Percentiles rank a stretch among this genome's conserved stretches.
These are phyloP conservation scores for Colletotrichum horii DNA, from an alignment of 2,329 filamentous ascomycete species.

Conservation along the genomic window DNA sequence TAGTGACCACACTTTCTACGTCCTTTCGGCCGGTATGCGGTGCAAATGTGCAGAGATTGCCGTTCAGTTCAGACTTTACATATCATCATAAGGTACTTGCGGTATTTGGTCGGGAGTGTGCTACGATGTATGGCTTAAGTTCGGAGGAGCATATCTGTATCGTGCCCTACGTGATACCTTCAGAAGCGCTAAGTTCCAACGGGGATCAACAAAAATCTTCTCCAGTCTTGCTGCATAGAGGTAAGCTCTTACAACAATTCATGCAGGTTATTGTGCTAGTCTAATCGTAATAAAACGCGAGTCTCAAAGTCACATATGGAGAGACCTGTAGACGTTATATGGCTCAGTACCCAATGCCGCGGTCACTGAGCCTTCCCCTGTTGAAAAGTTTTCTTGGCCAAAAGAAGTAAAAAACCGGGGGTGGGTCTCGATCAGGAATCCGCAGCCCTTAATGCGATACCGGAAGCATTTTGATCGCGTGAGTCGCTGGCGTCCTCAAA, in stretches of 20 bases:
- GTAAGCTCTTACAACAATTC: background rate
- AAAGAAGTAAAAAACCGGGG: background rate
- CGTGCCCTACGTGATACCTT: background rate
- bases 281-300: background rate
- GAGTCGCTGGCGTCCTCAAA: background rate
- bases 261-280: background rate
- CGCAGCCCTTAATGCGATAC: background rate
- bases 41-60: background rate
- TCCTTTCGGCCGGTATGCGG: background rate
- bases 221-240: accelerated
- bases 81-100: background rate
- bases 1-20: background rate
- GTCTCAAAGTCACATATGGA: background rate
- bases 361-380: accelerated
- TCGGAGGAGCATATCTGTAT: background rate
- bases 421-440: background rate
- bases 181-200: background rate
- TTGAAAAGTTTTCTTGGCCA: background rate
- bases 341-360: background rate
- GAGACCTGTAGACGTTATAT: background rate
- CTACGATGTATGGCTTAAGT: background rate
- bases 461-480: background rate
- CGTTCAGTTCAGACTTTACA: background rate
- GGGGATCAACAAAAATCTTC: background rate
- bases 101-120: background rate